Evolutionary conservation across 1,284 basidiomycete species (phyloP).

Genomic region (Phaffia rhodozyma): DNA sequence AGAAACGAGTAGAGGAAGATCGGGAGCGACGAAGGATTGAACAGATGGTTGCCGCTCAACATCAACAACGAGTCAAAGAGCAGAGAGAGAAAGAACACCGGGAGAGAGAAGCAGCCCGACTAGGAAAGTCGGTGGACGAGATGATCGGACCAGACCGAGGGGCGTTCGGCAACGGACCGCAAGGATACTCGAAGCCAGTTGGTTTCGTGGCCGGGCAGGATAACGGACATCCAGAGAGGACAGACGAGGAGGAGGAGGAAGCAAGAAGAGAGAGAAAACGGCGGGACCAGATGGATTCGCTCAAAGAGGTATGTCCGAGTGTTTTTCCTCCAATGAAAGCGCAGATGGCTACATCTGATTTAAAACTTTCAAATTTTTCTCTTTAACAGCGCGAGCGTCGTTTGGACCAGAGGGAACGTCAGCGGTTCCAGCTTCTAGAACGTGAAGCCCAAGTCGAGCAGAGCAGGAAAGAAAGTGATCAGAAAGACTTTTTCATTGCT

Average conservation of each 20-base stretch:
- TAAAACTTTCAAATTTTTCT: conserved; percentile 3
- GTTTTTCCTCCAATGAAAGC: not conserved
- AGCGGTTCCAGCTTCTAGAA: conserved; percentile 59
- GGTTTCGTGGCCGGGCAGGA: conserved; percentile 52
- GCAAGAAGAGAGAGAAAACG: conserved; percentile 59
- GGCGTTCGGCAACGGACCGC: conserved; percentile 47
- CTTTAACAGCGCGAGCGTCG: conserved; percentile 57
- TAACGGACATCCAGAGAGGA: conserved; percentile 43
- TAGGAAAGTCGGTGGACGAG: not conserved
- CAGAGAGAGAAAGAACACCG: not conserved
- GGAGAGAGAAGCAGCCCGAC: conserved; percentile 24
- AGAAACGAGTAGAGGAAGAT: conserved; percentile 52
- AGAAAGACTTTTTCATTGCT: conserved; percentile 58
- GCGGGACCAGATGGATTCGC: conserved; percentile 65
- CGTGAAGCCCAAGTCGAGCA: conserved; percentile 59
- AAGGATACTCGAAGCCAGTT: conserved; percentile 62
- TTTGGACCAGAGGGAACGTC: conserved; percentile 65
- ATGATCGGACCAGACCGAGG: conserved; percentile 14
- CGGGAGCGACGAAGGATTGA: conserved; percentile 27
- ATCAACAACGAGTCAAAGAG: not conserved
- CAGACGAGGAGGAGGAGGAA: conserved; percentile 72
- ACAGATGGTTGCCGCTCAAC: not conserved
- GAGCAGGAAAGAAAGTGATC: conserved; percentile 58
- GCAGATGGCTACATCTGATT: not conserved
- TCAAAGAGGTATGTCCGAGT: conserved; percentile 58